Conservation (phyloP, 768 basidiomycete genomes). For the Xanthoconium purpureum region DNA sequence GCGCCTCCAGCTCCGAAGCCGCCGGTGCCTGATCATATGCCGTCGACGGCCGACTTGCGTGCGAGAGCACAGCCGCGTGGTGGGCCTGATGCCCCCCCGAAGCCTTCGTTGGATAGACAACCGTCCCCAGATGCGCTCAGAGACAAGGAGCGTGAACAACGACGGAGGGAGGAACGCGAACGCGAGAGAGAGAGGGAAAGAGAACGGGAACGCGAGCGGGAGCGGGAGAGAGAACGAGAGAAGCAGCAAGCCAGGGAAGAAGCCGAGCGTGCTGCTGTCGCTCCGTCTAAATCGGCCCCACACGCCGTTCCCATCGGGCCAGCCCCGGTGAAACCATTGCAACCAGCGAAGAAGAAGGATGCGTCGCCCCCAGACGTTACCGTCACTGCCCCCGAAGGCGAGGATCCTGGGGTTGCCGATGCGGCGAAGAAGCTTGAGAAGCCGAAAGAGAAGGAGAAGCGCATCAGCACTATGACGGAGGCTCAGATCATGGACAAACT, state of each 20-base stretch:
- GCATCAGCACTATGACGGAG: conserved; percentile 96
- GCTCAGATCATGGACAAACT: conserved; percentile 98
- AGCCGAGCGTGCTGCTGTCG: conserved; percentile 38
- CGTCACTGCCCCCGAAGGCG: conserved; percentile 47
- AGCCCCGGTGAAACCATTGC: conserved; percentile 70
- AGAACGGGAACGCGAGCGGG: conserved; percentile 24
- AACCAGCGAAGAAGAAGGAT: conserved; percentile 64
- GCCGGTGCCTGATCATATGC: conserved; percentile 48
- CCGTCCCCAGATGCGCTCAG: conserved; percentile 40
- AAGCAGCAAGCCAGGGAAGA: conserved; percentile 30
- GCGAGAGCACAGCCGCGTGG: conserved; percentile 61
- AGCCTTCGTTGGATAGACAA: conserved; percentile 31
- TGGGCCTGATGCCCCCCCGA: conserved; percentile 35
- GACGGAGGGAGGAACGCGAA: conserved; percentile 38
- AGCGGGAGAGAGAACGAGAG: conserved; percentile 22
- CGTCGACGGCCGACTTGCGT: conserved; percentile 63
- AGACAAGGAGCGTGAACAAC: conserved; percentile 40
- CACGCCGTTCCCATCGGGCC: conserved; percentile 49
- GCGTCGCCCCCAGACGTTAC: conserved; percentile 41
- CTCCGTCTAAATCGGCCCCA: conserved; percentile 41
- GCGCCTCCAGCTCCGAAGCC: conserved; percentile 49
- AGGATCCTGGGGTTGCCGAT: conserved; percentile 54
- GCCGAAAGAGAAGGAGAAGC: conserved; percentile 61
- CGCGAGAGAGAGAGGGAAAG: conserved; percentile 33
- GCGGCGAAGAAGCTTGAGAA: conserved; percentile 68